Base-by-base conservation (phyloP, 2,329 filamentous ascomycete genomes). In the Ceratocystis albifundus region DNA sequence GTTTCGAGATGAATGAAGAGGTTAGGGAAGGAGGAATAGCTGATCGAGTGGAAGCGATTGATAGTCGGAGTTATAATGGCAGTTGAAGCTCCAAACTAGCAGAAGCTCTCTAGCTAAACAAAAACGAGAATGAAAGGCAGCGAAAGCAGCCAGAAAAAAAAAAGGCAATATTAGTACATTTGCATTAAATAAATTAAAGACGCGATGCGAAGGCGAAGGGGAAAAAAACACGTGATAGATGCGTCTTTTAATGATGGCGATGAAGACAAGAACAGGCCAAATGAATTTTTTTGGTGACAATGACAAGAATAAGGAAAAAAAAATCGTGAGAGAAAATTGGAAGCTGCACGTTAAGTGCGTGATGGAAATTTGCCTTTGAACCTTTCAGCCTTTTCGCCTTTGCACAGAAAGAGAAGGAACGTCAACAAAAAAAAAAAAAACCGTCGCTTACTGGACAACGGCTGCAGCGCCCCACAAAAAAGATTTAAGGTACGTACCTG, bases 351-450 rank as follows among this genome's bases (percentile, higher is more conserved):
- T 65, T 67, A 61, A 30, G 44, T 67, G 30, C 64, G 48, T 68
- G 64, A 69, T 65, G 55, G 41, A 65, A 41, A 68, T 67, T 44
- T 45, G 55, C 57, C 57, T 65, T 28, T 25, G 15, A 30, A 17
- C 12, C 25, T 30, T 30, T 57, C 36, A 41, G 36, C 36, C 36
- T 41, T 41, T 41, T 41, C 10, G 50, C 46, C 46, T 59, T 68
- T 61, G 66, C 48, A 68, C 64, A 65, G 66, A 68, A 50, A 57
- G 46, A 41, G 41, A 53, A 67, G 57, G 66, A 53, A 28, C 62
- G 44, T 67, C 66, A 67, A 67, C 66, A 67, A 65, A 67, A 65
- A 67, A 64, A 62, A 65, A 65, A 67, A 65, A 67, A 64, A 62
- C 62, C 61, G 59, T 64, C 66, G 62, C 62, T 65, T 64, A 67